These are phyloP conservation scores for Coniochaeta sp. DNA, from an alignment of 2,329 filamentous ascomycete species.

Conservation along the genomic window DNA sequence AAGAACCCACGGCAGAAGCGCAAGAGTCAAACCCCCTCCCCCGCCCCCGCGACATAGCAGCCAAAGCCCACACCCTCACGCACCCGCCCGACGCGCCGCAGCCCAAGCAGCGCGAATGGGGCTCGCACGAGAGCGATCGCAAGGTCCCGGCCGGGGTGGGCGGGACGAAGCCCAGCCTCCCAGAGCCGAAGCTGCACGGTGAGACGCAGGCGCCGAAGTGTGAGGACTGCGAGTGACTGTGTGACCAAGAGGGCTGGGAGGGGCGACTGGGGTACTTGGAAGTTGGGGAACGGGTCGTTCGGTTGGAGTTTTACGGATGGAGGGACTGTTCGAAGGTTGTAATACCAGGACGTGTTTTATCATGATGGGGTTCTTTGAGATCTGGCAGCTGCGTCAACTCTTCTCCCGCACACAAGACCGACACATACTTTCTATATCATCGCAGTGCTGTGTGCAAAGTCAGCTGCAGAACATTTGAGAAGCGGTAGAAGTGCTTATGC, in stretches of 20 bases:
- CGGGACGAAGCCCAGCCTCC: neutral
- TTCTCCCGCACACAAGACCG: neutral
- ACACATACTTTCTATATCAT: too few species aligned
- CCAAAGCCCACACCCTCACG: neutral
- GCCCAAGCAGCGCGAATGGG: neutral
- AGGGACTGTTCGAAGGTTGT: too few species aligned
- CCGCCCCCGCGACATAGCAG: neutral
- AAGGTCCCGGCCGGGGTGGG: constrained; percentile 3
- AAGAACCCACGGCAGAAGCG: neutral
- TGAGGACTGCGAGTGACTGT: neutral
- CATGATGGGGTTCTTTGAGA: neutral
- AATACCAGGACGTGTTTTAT: too few species aligned
- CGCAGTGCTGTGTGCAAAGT: too few species aligned
- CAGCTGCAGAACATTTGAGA: too few species aligned
- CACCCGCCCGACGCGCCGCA: neutral
- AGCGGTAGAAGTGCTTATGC: too few species aligned
- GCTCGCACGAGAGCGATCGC: neutral
- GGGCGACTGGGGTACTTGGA: too few species aligned
- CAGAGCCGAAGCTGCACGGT: neutral
- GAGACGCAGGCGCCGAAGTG: neutral
- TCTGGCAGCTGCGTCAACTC: too few species aligned
- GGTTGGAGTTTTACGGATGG: too few species aligned
- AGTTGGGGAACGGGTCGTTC: too few species aligned
- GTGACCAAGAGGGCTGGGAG: too few species aligned
- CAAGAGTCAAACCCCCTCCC: too few species aligned